Evolutionary conservation across 73 alveolate species (phyloP), one percentile per base, ranked within the genome.

Genomic region (Paramecium bursaria): DNA sequence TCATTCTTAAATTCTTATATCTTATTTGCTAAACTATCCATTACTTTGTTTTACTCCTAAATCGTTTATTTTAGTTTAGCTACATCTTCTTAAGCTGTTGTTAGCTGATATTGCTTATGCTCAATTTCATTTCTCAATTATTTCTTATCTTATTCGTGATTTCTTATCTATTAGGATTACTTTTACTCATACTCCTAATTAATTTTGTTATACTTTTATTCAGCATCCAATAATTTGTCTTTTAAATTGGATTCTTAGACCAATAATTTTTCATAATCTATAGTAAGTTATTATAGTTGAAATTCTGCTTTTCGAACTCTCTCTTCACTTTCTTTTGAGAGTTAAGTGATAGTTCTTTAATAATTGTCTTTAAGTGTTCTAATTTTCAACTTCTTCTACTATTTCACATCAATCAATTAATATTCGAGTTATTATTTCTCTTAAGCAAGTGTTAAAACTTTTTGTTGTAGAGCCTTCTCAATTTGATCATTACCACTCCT

Each of bases 11-110:
- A 57, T 29, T 57, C 76, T 26, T 57, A 57, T 2, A 57, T 57
- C 33, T 57, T 57, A 2, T 48, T 50, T 27, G 76, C 76, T 50
- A 57, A 30, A 57, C 33, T 57, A 57, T 57, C 76, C 33, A 57
- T 14, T 57, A 57, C 27, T 57, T 57, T 57, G 9, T 57, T 57
- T 3, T 48, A 57, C 17, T 57, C 76, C 27, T 30, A 26, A 10
- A 54, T 54, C 2, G 75, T 54, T 5, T 13, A 54, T 54, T 54
- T 54, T 54, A 54, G 14, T 9, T 54, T 21, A 21, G 30, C 25
- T 5, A 54, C 29, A 30, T 57, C 76, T 2, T 57, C 76, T 17
- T 57, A 23, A 11, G 33, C 13, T 57, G 27, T 1, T 30, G 10
- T 57, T 0, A 57, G 27, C 33, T 57, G 22, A 30, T 27, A 57